Base-by-base conservation (phyloP, 441 rosid genomes). In the Daphne laureola region DNA sequence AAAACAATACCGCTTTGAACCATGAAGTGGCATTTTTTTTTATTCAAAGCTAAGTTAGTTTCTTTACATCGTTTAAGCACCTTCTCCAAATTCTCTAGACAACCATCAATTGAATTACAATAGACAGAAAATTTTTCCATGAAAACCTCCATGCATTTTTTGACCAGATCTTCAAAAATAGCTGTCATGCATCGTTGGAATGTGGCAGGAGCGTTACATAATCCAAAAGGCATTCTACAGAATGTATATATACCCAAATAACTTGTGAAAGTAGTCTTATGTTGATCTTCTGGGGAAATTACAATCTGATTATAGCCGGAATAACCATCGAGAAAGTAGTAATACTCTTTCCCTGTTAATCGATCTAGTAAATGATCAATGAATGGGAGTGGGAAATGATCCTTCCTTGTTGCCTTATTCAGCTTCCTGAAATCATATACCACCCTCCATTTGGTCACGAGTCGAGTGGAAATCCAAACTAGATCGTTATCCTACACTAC, bases 11-110 rank as follows among this genome's bases (percentile, higher is more conserved):
- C 61, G 2, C 17, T 31, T 5, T 31, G 2, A 0, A 57, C 51
- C 44, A 57, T 57, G 11, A 57, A 57, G 46, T 57, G 52, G 7
- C 0, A 46, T 5, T 46, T 57, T 36, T 47, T 46, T 53, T 31
- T 46, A 25, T 57, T 57, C 2, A 4, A 47, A 4, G 31, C 15
- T 4, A 35, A 13, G 4, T 46, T 46, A 3, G 17, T 42, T 12
- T 43, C 36, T n/a, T 56, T 41, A 18, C 53, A 43, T 6, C 42
- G 2, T 5, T 42, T 1, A 1, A 64, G 12, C 4, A 43, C 57
- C 0, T 0, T 3, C 0, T 12, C 5, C 4, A 57, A n/a, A 15
- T 55, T 55, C 3, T 1, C 3, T 6, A 63, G 13, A 13, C 46
- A 62, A 3, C 0, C 3, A 8, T 14, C 15, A 43, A 40, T 55